Percentiles rank a stretch among this genome's conserved stretches.
phyloP scores from a whole-genome alignment of 441 rosid species.

The Melastoma candidum region DNA sequence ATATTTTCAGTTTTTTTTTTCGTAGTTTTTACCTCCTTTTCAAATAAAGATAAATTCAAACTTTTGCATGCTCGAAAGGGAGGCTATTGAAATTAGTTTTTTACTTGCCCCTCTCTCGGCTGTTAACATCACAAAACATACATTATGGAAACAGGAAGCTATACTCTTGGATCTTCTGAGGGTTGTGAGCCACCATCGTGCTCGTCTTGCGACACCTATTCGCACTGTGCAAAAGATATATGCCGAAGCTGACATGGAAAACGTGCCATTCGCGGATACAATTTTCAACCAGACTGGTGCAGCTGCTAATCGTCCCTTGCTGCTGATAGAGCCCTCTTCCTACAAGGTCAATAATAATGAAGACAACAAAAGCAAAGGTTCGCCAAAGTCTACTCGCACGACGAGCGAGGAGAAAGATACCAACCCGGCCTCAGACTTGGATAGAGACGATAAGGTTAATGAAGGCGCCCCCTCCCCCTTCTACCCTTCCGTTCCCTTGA shows the following conservation, averaged over 20 bases:
- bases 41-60: too few relatives aligned
- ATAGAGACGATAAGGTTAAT: constrained; percentile 25
- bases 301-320: constrained; percentile 28
- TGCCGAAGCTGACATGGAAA: constrained; percentile 44
- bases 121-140: not conserved
- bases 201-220: constrained; percentile 63
- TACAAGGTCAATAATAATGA: constrained; percentile 38
- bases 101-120: too few relatives aligned
- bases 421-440: constrained; percentile 25
- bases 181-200: constrained; percentile 57
- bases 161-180: constrained; percentile 56
- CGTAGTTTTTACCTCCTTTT: too few relatives aligned
- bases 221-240: constrained; percentile 57
- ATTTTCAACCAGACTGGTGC: constrained; percentile 28
- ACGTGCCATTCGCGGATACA: constrained; percentile 40
- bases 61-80: too few relatives aligned
- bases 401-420: constrained; percentile 39
- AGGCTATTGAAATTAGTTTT: too few relatives aligned
- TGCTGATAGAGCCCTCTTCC: constrained; percentile 44
- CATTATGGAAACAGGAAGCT: constrained; percentile 38
- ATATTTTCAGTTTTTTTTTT: too few relatives aligned
- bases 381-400: constrained; percentile 23
- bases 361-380: constrained; percentile 40
- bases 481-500: not conserved
- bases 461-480: not conserved